phyloP scores from a whole-genome alignment of 257 asterid species.

The Solanum lycopersicoides region DNA sequence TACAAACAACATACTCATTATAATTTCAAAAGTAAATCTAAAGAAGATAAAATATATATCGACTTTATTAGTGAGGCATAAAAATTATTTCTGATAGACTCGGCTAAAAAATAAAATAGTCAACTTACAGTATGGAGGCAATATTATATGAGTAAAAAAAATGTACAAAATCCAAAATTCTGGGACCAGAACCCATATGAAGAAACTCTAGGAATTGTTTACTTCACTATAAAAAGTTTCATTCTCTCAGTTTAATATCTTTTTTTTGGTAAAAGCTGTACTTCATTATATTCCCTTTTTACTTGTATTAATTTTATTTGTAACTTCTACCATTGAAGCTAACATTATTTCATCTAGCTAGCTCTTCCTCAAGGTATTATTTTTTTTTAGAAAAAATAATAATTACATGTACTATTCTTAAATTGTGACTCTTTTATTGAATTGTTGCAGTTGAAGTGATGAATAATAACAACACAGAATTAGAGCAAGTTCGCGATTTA shows the following conservation, averaged over 20 bases:
- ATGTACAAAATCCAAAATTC: background rate
- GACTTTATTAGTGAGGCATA: accelerated
- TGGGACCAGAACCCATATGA: constrained; percentile 21
- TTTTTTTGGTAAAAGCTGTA: background rate
- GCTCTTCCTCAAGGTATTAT: background rate
- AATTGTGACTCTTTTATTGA: background rate
- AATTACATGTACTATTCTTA: background rate
- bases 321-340: background rate
- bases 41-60: background rate
- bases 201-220: constrained; percentile 17
- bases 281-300: background rate
- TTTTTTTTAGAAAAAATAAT: background rate
- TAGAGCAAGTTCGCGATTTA: constrained; percentile 1
- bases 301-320: background rate
- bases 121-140: background rate
- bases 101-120: background rate
- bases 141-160: background rate
- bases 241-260: background rate
- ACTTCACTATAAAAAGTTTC: background rate
- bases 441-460: constrained; percentile 8
- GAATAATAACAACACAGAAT: background rate
- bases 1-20: background rate
- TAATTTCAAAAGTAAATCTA: background rate
- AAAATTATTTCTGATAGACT: background rate
- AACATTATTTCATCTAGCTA: background rate